A percentile compares a stretch with the other conserved stretches of the same genome.
phyloP scores from a whole-genome alignment of 2,329 filamentous ascomycete species.

The Alternaria tenuissima region DNA sequence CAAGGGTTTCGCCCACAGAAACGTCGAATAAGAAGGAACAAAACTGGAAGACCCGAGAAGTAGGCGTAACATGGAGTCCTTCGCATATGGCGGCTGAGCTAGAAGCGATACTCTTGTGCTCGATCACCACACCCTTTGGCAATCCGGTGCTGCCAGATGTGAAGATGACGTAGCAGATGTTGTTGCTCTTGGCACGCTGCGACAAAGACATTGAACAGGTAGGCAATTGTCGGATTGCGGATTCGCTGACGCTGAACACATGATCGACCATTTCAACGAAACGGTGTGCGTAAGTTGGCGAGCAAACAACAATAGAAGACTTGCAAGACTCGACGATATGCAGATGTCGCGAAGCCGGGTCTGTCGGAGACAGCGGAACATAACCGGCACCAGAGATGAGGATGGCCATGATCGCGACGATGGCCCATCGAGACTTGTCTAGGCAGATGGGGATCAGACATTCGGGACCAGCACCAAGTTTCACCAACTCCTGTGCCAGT shows the following conservation, averaged over 20 bases:
- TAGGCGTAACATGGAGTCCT: conserved; percentile 35
- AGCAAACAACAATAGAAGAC: conserved; percentile 40
- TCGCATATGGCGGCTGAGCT: conserved; percentile 41
- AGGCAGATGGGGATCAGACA: conserved; percentile 47
- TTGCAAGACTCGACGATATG: conserved; percentile 43
- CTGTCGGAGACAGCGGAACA: conserved; percentile 40
- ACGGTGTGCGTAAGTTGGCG: conserved; percentile 30
- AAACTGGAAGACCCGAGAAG: conserved; percentile 48
- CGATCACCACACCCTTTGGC: conserved; percentile 44
- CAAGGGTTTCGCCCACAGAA: conserved; percentile 46
- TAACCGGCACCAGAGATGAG: conserved; percentile 47
- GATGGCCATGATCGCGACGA: conserved; percentile 49
- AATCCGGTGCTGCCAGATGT: conserved; percentile 47
- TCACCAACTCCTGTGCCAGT: conserved; percentile 40
- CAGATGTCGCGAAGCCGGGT: conserved; percentile 35
- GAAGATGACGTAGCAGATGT: conserved; percentile 42
- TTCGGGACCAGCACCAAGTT: conserved; percentile 45
- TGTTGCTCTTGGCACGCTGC: conserved; percentile 26
- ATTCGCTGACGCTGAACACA: conserved; percentile 31
- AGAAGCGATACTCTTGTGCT: conserved; percentile 39
- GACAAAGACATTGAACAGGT: conserved; percentile 11
- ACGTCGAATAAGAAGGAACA: conserved; percentile 48
- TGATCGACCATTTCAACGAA: conserved; percentile 28
- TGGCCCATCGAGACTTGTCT: conserved; percentile 49
- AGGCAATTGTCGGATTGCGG: conserved; percentile 26